A percentile compares a stretch with the other conserved stretches of the same genome.
Conservation (phyloP, 2,329 filamentous ascomycete species). For the Diplocarpon rosae region DNA sequence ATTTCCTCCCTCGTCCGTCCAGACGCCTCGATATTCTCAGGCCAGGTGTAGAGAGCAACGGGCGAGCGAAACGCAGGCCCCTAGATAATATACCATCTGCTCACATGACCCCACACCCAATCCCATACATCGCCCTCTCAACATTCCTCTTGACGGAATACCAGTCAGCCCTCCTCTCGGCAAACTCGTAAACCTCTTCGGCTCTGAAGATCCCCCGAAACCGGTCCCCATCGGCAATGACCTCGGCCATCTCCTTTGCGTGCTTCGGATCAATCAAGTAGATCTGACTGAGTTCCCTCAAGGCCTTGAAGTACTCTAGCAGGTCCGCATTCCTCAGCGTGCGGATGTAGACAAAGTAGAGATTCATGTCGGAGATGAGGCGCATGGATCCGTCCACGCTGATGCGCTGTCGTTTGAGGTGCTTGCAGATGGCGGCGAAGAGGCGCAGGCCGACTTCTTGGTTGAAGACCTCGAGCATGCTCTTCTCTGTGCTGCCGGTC, state of each 20-base stretch:
- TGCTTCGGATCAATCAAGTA: conserved; percentile 82
- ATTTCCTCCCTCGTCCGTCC: background rate
- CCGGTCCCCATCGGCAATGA: conserved; percentile 83
- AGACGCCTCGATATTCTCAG: no score
- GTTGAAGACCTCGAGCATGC: conserved; percentile 96
- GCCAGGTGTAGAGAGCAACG: no score
- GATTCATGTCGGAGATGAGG: conserved; percentile 92
- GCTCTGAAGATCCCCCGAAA: conserved; percentile 89
- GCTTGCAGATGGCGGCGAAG: conserved; percentile 89
- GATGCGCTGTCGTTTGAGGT: conserved; percentile 90
- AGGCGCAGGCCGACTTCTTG: conserved; percentile 90
- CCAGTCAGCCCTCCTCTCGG: conserved; percentile 89
- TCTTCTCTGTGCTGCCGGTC: conserved; percentile 90
- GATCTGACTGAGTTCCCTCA: conserved; percentile 88
- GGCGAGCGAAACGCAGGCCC: no score
- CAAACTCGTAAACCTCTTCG: conserved; percentile 97
- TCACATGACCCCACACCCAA: conserved; percentile 82
- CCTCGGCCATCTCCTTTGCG: conserved; percentile 86
- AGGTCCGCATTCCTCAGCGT: conserved; percentile 75
- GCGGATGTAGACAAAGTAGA: conserved; percentile 78
- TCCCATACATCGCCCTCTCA: conserved; percentile 93
- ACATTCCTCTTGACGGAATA: conserved; percentile 80
- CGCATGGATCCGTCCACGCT: conserved; percentile 82
- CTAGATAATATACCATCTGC: no score
- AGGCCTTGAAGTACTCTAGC: conserved; percentile 78